Percentiles rank a stretch among this genome's conserved stretches.
phyloP scores from a whole-genome alignment of 192 early-diverging fungal species.

The Entomortierella parvispora region DNA sequence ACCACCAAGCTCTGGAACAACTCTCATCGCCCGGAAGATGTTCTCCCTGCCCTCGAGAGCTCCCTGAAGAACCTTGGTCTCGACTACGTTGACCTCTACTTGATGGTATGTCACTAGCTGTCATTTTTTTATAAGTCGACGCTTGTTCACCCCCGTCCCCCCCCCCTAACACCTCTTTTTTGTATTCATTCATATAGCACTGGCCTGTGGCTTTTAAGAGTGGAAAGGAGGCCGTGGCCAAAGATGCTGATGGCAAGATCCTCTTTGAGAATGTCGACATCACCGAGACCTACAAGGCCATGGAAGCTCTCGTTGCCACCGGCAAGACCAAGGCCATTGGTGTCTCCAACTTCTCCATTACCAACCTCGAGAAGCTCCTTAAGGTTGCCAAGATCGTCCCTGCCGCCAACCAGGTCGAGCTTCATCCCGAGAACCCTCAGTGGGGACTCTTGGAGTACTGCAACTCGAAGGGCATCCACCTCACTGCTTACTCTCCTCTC shows the following conservation, averaged over 20 bases:
- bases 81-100: constrained; percentile 84
- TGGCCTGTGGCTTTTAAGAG: constrained; percentile 77
- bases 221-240: constrained; percentile 5
- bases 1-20: constrained; percentile 79
- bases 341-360: constrained; percentile 82
- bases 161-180: background rate
- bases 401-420: constrained; percentile 88
- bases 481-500: constrained; percentile 88
- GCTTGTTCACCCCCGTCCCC: too few species aligned
- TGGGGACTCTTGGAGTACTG: constrained; percentile 79
- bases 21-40: constrained; percentile 65
- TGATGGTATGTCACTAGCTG: constrained; percentile 45
- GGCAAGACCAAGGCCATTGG: constrained; percentile 85
- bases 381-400: constrained; percentile 74
- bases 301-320: constrained; percentile 80
- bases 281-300: constrained; percentile 80
- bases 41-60: constrained; percentile 65
- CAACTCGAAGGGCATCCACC: constrained; percentile 70
- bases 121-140: background rate
- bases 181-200: constrained; percentile 59
- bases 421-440: constrained; percentile 82
- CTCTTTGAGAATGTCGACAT: constrained; percentile 64
- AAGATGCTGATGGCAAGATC: constrained; percentile 49
- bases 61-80: constrained; percentile 76
- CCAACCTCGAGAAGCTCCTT: constrained; percentile 74